Percentiles rank a stretch among this genome's conserved stretches.
phyloP scores from a whole-genome alignment of 2,329 filamentous ascomycete species.

The Amesomyces nigricolor region DNA sequence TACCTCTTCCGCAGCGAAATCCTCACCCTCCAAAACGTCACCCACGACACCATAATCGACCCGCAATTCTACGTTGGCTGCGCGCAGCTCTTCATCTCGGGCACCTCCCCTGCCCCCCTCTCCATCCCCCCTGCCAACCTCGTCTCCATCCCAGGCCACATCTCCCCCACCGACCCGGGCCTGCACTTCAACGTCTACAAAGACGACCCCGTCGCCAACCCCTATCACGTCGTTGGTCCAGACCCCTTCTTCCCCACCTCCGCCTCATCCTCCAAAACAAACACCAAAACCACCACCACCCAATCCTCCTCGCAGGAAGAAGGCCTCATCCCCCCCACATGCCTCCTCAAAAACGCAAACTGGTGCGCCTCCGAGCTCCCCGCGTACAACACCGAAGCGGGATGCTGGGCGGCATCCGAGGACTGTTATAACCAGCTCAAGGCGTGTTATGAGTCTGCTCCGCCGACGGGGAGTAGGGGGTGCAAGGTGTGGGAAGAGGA shows the following conservation, averaged over 20 bases:
- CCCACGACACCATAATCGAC: slow-evolving; percentile 38
- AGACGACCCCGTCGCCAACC: slow-evolving; percentile 39
- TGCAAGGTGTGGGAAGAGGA: slow-evolving; percentile 56
- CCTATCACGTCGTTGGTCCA: slow-evolving; percentile 56
- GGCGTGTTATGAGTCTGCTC: slow-evolving; percentile 53
- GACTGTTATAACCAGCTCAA: slow-evolving; percentile 55
- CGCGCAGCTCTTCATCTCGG: slow-evolving; percentile 61
- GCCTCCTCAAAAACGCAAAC: slow-evolving; percentile 62
- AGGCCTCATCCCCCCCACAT: slow-evolving; percentile 50
- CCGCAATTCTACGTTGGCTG: slow-evolving; percentile 72
- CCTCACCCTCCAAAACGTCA: slow-evolving; percentile 60
- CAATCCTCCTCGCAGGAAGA: slow-evolving; percentile 27
- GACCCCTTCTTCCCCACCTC: slow-evolving; percentile 42
- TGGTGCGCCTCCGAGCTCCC: slow-evolving; percentile 63
- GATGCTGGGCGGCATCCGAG: slow-evolving; percentile 54
- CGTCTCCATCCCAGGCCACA: slow-evolving; percentile 62
- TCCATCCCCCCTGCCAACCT: slow-evolving; percentile 43
- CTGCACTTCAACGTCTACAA: slow-evolving; percentile 62
- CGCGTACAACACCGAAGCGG: slow-evolving; percentile 47
- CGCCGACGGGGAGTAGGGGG: slow-evolving; percentile 52
- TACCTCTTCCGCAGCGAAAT: slow-evolving; percentile 70
- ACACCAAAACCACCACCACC: slow-evolving; percentile 3
- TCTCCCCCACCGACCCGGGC: slow-evolving; percentile 47
- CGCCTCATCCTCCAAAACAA: neutral
- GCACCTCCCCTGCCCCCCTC: slow-evolving; percentile 32